phyloP scores from a whole-genome alignment of 495 filamentous ascomycete species.

The Aspergillus hancockii region DNA sequence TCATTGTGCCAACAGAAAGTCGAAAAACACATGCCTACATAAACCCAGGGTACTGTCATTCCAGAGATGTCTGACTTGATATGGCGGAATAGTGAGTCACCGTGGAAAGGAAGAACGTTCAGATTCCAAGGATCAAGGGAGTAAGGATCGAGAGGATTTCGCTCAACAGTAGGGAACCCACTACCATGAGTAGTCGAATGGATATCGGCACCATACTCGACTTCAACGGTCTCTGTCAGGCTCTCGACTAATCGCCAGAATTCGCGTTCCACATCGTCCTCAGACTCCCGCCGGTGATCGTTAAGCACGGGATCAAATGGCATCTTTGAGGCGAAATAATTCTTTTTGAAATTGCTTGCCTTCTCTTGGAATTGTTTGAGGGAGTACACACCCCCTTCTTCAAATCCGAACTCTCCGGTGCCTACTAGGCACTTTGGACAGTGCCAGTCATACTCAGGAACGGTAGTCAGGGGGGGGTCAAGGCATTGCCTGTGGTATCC shows the following conservation, averaged over 20 bases:
- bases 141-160: slow-evolving; percentile 82
- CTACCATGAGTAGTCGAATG: slow-evolving; percentile 98
- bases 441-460: slow-evolving; percentile 91
- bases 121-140: slow-evolving; percentile 94
- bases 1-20: slow-evolving; percentile 99
- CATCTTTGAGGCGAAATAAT: slow-evolving; percentile 89
- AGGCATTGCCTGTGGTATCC: slow-evolving; percentile 88
- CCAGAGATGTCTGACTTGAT: slow-evolving; percentile 99
- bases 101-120: slow-evolving; percentile 87
- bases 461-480: slow-evolving; percentile 77
- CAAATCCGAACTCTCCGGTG: slow-evolving; percentile 95
- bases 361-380: slow-evolving; percentile 96
- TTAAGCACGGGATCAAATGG: slow-evolving; percentile 84
- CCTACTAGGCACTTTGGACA: slow-evolving; percentile 95
- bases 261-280: slow-evolving; percentile 95
- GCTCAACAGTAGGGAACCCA: slow-evolving; percentile 94
- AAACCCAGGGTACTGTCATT: slow-evolving; percentile 99
- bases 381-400: slow-evolving; percentile 95
- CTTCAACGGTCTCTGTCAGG: slow-evolving; percentile 91
- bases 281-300: slow-evolving; percentile 74
- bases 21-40: slow-evolving; percentile 99
- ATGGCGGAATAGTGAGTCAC: slow-evolving; percentile 90
- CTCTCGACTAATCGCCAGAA: slow-evolving; percentile 96
- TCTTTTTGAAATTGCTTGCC: slow-evolving; percentile 89
- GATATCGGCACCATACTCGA: slow-evolving; percentile 98